Evolutionary conservation across 2,329 filamentous ascomycete species (phyloP).

Genomic region (Helotiales sp.): DNA sequence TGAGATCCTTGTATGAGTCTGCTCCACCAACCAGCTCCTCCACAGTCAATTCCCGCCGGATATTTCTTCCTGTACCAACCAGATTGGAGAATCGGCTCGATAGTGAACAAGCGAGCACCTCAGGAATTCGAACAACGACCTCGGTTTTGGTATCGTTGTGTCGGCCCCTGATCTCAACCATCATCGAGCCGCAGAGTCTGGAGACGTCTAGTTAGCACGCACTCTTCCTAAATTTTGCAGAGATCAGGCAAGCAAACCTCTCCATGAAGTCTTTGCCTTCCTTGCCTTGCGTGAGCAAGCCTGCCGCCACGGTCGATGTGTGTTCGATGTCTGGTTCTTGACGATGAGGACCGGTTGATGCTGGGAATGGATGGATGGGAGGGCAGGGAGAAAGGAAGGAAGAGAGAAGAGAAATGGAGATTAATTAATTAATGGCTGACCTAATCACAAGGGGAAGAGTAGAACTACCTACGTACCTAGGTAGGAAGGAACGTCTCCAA

Average conservation of each 20-base stretch:
- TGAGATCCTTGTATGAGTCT: background rate
- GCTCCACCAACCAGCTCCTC: background rate
- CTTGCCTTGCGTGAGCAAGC: background rate
- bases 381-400: background rate
- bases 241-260: background rate
- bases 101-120: background rate
- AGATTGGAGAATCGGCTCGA: background rate
- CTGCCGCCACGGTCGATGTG: background rate
- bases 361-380: background rate
- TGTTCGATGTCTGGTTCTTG: background rate
- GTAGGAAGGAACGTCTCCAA: background rate
- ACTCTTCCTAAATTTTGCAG: too few relatives aligned
- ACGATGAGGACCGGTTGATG: background rate
- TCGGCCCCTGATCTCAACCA: background rate
- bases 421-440: too few relatives aligned
- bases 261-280: background rate
- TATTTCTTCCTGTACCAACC: background rate
- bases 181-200: background rate
- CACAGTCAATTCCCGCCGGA: background rate
- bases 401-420: background rate
- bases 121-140: background rate
- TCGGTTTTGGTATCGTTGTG: background rate
- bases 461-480: too few relatives aligned
- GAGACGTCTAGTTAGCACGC: background rate
- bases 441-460: background rate